Evolutionary conservation across 2,329 filamentous ascomycete genomes (phyloP), one percentile per base, ranked within the genome.

Genomic region (Diaporthe ampelina): DNA sequence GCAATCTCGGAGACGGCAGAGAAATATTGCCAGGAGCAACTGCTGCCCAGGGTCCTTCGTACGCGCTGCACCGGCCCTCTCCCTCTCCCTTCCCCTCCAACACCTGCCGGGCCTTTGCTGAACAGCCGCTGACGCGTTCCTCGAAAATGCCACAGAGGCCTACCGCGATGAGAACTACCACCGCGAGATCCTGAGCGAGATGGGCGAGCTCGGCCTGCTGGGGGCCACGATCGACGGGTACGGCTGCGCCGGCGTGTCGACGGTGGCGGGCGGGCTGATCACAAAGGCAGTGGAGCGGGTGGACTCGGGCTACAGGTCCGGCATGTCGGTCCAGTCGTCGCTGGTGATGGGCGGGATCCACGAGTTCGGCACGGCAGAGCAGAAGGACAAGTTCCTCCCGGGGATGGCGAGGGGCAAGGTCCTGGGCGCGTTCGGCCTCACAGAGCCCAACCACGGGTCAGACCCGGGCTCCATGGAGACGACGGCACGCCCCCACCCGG

Each of bases 1-100:
- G 95, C 95, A 19, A 96, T 99, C 78, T 89, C 93, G 56, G 95
- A 98, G 79, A 97, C 95, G 8, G 96, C 96, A 45, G 94, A 97
- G 84, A 90, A 94, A 76, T 99, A 98, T 81, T 98, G 95, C 82
- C 96, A 98, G 83, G 95, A 98, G 82, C 91, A 91, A 75, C 88
- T 99, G 85, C 86, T 94, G 56, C 97, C 97, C 68, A 89, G 96
- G 77, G 93, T 99, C 68, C 88, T 98, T 75, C 93, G 95, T 98
- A 88, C 78, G 90, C 83, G 75, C 75, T 57, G 37, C 52, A 32
- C 40, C 57, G 24, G 9, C 8, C 19, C 45, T 19, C 13, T 9
- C 7, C 32, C 48, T 19, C 13, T 9, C 7, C 32, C 48, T 19
- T 3, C 37, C 7, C 6, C 58, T 26, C 26, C 26, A 56, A 56